A percentile compares a stretch with the other conserved stretches of the same genome.
Conservation (phyloP, 768 basidiomycete species). For the Boletus subcaerulescens region DNA sequence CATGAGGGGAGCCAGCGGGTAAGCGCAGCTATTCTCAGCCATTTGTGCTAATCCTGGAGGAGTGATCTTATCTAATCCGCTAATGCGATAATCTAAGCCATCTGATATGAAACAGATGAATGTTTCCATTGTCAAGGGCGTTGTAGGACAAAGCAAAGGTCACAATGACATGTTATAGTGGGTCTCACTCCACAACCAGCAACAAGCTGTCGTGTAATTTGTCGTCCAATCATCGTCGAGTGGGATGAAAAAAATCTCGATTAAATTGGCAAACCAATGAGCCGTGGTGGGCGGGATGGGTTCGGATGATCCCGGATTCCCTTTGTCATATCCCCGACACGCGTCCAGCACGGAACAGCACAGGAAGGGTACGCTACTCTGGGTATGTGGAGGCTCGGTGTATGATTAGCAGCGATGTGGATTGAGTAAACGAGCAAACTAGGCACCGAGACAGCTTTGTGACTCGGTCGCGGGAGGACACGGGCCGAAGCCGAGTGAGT, state of each 20-base stretch:
- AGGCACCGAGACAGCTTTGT: not conserved
- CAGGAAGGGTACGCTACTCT: conserved; percentile 2
- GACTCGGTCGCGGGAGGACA: not conserved
- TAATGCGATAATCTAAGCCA: conserved; percentile 5
- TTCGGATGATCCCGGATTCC: not conserved
- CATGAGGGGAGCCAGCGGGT: conserved; percentile 8
- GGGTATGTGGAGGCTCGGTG: conserved; percentile 7
- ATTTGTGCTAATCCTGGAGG: conserved; percentile 2
- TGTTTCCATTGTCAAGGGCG: too few species aligned
- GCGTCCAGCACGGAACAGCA: conserved; percentile 12
- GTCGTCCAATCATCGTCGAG: too few species aligned
- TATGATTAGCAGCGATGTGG: conserved; percentile 11
- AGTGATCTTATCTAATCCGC: conserved; percentile 22
- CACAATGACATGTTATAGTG: too few species aligned
- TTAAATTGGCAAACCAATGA: not conserved
- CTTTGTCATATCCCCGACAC: not conserved
- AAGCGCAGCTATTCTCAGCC: conserved; percentile 13
- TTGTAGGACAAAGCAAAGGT: too few species aligned
- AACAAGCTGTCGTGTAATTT: too few species aligned
- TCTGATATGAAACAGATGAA: not conserved
- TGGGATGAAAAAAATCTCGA: too few species aligned
- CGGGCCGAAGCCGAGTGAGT: conserved; percentile 15
- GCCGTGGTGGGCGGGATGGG: conserved; percentile 4
- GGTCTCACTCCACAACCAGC: too few species aligned
- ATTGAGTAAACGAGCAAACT: too few species aligned